Evolutionary conservation across 2,329 filamentous ascomycete genomes (phyloP), one percentile per base, ranked within the genome.

Genomic region (Colletotrichum musicola): DNA sequence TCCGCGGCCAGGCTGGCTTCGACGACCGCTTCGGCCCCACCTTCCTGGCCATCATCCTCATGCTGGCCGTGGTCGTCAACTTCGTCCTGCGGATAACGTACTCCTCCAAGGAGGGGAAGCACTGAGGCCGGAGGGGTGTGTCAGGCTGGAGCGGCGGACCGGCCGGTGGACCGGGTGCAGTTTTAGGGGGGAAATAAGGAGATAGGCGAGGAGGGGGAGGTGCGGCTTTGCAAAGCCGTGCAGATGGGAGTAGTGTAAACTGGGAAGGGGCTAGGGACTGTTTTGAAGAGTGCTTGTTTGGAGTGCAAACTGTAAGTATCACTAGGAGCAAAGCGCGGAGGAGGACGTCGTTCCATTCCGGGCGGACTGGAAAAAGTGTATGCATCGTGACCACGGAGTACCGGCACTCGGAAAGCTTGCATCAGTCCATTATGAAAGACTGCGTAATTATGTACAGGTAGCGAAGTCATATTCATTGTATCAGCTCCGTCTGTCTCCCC

Each of bases 1-100:
- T 93, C 81, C 88, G 95, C 72, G 96, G 96, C 9, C 95, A 98
- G 85, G 93, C 94, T 62, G 96, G 96, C 22, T 98, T 99, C 78
- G 96, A 99, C 79, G 96, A 99, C 84, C 89, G 95, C 49, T 95
- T 97, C 76, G 96, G 96, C 7, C 96, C 96, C 5, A 98, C 95
- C 0, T 89, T 98, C 59, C 81, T 99, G 80, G 93, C 95, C 56
- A 87, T 98, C 75, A 92, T 95, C 62, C 83, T 99, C 73, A 83
- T 98, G 75, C 86, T 93, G 55, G 96, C 95, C 14, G 93, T 99
- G n/a, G 85, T 98, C 62, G 93, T 98, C 76, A 99, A 99, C 84
- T 98, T 99, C 79, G 91, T 97, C 44, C 83, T 99, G 77, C 88
- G 94, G 72, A 90, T 94, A 73, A 82, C 81, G 3, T 87, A 87